These are phyloP conservation scores for Paxillus ammoniavirescens DNA, from an alignment of 768 basidiomycete genomes.

Conservation along the genomic window DNA sequence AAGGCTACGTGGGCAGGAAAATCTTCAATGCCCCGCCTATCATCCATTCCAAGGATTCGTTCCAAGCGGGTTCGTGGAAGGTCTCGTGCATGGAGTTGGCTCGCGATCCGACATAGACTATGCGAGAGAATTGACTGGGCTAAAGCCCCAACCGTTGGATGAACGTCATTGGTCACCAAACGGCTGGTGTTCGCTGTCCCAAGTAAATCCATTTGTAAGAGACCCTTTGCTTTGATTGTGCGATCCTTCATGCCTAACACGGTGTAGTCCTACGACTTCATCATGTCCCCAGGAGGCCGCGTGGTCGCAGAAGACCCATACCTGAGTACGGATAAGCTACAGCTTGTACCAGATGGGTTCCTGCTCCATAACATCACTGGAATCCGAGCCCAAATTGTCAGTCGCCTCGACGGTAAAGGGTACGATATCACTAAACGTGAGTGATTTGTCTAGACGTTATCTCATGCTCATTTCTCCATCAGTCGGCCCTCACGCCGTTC, in stretches of 20 bases:
- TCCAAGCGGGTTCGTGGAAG: slow-evolving; percentile 33
- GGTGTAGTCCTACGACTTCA: slow-evolving; percentile 75
- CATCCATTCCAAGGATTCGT: slow-evolving; percentile 38
- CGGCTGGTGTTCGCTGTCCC: slow-evolving; percentile 77
- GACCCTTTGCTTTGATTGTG: slow-evolving; percentile 10
- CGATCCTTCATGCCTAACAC: slow-evolving; percentile 1
- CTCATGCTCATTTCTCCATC: slow-evolving; percentile 5
- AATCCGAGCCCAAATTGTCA: slow-evolving; percentile 74
- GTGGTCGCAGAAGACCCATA: slow-evolving; percentile 62
- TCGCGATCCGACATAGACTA: slow-evolving; percentile 79
- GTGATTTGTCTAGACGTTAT: slow-evolving; percentile 22
- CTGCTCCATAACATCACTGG: slow-evolving; percentile 77
- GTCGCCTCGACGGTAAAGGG: slow-evolving; percentile 77
- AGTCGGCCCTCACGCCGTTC: slow-evolving; percentile 84
- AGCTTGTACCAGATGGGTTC: slow-evolving; percentile 63
- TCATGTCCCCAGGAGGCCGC: slow-evolving; percentile 61
- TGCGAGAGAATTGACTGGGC: slow-evolving; percentile 65
- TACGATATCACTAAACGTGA: slow-evolving; percentile 84
- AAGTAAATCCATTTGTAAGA: slow-evolving; percentile 66
- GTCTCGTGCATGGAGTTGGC: slow-evolving; percentile 67
- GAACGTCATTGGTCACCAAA: slow-evolving; percentile 58
- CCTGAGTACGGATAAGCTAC: slow-evolving; percentile 66
- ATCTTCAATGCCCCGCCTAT: slow-evolving; percentile 76
- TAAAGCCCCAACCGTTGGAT: slow-evolving; percentile 48
- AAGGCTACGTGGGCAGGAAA: slow-evolving; percentile 60